Conservation (phyloP, 345 rosid species). For the Melaleuca alternifolia region DNA sequence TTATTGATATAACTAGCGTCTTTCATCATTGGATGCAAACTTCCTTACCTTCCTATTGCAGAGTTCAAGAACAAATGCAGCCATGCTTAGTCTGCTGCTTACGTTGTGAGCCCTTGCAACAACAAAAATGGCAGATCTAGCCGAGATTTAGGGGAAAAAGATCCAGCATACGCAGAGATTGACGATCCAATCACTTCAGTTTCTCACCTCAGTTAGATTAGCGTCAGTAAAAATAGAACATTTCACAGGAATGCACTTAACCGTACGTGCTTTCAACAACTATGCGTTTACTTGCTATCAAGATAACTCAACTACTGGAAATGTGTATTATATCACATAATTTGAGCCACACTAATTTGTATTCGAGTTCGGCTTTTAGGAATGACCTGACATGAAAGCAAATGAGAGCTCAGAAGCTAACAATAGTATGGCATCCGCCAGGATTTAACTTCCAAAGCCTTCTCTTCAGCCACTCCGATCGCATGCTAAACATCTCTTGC, state of each 20-base stretch:
- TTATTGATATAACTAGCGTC: not conserved
- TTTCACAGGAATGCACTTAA: not conserved
- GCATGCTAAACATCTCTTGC: not conserved
- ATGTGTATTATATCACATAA: not conserved
- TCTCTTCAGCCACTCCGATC: not conserved
- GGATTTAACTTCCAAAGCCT: not conserved
- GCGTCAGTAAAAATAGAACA: not conserved
- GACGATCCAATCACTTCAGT: not conserved
- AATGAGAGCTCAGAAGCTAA: not conserved
- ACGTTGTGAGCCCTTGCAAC: not conserved
- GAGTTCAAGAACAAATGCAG: not conserved
- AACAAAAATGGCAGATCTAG: not conserved
- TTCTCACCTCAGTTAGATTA: not conserved
- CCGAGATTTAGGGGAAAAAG: not conserved
- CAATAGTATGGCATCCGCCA: not conserved
- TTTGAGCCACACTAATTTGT: not conserved
- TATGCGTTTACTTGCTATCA: not conserved
- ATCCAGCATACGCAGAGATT: not conserved
- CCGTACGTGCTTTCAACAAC: not conserved
- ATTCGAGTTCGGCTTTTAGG: not conserved
- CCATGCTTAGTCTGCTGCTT: not conserved
- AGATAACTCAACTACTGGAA: not conserved
- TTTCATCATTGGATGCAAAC: not conserved
- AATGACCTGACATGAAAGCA: not conserved
- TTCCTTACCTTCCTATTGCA: not conserved